phyloP scores from a whole-genome alignment of 768 basidiomycete genomes.

The Mycena sanguinolenta region DNA sequence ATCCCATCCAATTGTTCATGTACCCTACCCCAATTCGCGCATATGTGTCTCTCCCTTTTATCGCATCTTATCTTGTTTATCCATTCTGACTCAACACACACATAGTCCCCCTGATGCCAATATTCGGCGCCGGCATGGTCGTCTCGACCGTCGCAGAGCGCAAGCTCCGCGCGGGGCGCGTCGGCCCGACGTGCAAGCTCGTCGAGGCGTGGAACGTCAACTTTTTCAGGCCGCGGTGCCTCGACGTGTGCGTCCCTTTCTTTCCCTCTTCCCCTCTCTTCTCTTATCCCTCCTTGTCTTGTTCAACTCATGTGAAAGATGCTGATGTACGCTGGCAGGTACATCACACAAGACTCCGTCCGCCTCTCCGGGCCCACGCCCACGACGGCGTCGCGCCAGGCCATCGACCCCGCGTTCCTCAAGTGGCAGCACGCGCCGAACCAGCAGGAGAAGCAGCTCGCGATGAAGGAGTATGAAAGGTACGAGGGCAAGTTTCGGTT shows the following conservation, averaged over 20 bases:
- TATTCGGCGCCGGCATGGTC: conserved; percentile 31
- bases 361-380: conserved; percentile 32
- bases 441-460: too few relatives aligned
- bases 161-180: conserved; percentile 32
- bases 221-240: conserved; percentile 32
- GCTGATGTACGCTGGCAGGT: conserved; percentile 14
- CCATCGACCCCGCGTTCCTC: too few relatives aligned
- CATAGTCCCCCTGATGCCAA: conserved; percentile 35
- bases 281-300: conserved; percentile 8
- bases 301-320: conserved; percentile 6
- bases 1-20: neutral
- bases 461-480: conserved; percentile 32
- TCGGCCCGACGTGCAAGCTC: conserved; percentile 35
- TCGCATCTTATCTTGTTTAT: too few relatives aligned
- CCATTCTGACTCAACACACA: too few relatives aligned
- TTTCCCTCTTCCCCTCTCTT: conserved; percentile 13
- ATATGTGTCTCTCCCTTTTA: conserved; percentile 11
- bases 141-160: conserved; percentile 33
- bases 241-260: conserved; percentile 31
- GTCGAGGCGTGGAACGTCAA: conserved; percentile 34
- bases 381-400: too few relatives aligned
- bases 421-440: too few relatives aligned
- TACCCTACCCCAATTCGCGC: conserved; percentile 22
- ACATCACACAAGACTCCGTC: conserved; percentile 23
- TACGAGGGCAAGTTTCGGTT: conserved; percentile 33